phyloP scores from a whole-genome alignment of 495 filamentous ascomycete species.

The Durotheca rogersii region DNA sequence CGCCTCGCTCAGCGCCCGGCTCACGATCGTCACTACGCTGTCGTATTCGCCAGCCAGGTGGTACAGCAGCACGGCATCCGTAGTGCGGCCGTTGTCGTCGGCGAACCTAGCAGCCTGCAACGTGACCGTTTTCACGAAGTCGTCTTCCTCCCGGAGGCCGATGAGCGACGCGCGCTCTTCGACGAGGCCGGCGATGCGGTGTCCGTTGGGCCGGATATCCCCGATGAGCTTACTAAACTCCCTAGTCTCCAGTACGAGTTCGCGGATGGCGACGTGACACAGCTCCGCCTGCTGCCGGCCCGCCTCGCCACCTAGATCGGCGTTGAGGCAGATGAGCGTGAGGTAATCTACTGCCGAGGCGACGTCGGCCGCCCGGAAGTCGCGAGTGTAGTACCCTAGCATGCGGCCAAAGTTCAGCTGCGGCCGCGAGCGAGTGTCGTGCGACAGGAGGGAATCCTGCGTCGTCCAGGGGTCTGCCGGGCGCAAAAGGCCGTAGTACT shows the following conservation, averaged over 20 bases:
- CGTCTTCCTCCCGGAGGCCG: conserved; percentile 70
- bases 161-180: conserved; percentile 87
- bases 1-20: conserved; percentile 84
- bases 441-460: conserved; percentile 70
- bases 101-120: conserved; percentile 86
- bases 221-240: conserved; percentile 93
- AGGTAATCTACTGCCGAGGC: conserved; percentile 93
- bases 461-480: conserved; percentile 70
- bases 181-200: conserved; percentile 78
- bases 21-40: conserved; percentile 82
- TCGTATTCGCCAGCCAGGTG: conserved; percentile 95
- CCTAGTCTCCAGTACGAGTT: conserved; percentile 88
- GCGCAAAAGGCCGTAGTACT: conserved; percentile 88
- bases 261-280: conserved; percentile 92
- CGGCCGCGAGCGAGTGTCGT: conserved; percentile 68
- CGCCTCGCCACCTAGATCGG: conserved; percentile 69
- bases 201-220: conserved; percentile 81
- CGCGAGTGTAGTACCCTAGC: conserved; percentile 90
- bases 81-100: conserved; percentile 87
- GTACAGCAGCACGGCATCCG: conserved; percentile 90
- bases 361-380: conserved; percentile 86
- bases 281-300: conserved; percentile 77
- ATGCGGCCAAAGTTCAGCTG: conserved; percentile 94
- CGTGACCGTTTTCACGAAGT: conserved; percentile 84
- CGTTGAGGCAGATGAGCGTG: conserved; percentile 86